Evolutionary conservation across 352 stramenopile species (phyloP).

Genomic region (Vaucheria bursata): DNA sequence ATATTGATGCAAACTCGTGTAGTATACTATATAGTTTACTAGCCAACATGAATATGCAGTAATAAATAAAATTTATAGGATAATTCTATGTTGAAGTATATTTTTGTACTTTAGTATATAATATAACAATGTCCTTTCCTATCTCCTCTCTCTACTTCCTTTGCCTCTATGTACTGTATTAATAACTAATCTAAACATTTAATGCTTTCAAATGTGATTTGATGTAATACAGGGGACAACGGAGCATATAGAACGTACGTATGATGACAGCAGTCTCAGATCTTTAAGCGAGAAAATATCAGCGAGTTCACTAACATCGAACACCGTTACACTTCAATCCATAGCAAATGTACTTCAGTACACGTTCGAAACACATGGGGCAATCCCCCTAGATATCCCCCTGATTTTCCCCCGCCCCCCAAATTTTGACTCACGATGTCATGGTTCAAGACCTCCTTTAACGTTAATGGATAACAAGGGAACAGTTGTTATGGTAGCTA

Average conservation of each 20-base stretch:
- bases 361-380: constrained; percentile 41
- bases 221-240: constrained; percentile 16
- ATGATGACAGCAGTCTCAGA: constrained; percentile 20
- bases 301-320: background rate
- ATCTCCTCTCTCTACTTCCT: too few relatives aligned
- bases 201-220: too few relatives aligned
- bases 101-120: too few relatives aligned
- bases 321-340: background rate
- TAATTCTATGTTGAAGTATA: too few relatives aligned
- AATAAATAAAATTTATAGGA: too few relatives aligned
- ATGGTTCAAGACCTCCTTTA: background rate
- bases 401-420: constrained; percentile 23
- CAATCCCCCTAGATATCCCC: constrained; percentile 25
- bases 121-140: too few relatives aligned
- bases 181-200: too few relatives aligned
- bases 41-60: too few relatives aligned
- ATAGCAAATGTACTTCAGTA: constrained; percentile 9
- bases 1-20: too few relatives aligned
- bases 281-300: constrained; percentile 20
- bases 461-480: constrained; percentile 24
- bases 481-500: constrained; percentile 26
- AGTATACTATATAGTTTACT: too few relatives aligned
- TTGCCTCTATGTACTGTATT: too few relatives aligned
- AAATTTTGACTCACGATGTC: background rate
- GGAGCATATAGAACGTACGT: constrained; percentile 34